Percentiles rank a stretch among this genome's conserved stretches.
These are phyloP conservation scores for Dactylella cylindrospora DNA, from an alignment of 2,329 filamentous ascomycete species.

Conservation along the genomic window DNA sequence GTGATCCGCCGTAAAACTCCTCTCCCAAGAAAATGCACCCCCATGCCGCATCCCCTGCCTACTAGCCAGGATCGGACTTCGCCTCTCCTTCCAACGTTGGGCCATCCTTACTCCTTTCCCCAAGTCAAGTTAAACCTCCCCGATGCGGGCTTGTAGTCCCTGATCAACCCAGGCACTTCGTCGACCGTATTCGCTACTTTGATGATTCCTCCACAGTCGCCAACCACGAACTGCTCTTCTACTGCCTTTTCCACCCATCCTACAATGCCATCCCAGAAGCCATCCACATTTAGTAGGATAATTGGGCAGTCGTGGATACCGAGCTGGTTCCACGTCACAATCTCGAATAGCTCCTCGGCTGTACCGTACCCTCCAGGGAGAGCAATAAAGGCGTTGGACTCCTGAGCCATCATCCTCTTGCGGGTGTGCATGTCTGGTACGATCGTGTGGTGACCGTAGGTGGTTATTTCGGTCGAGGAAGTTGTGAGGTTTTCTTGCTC, in stretches of 20 bases:
- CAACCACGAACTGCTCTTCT: conserved; percentile 72
- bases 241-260: conserved; percentile 78
- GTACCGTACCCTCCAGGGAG: conserved; percentile 90
- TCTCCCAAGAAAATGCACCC: not conserved
- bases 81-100: too few species aligned
- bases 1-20: not conserved
- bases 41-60: too few species aligned
- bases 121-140: conserved; percentile 80
- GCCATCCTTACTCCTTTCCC: conserved; percentile 69
- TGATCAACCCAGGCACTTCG: conserved; percentile 70
- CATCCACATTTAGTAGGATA: conserved; percentile 80
- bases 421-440: conserved; percentile 95
- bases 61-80: too few species aligned
- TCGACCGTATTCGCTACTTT: conserved; percentile 72
- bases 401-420: conserved; percentile 88
- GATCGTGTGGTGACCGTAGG: conserved; percentile 80
- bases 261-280: conserved; percentile 87
- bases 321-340: conserved; percentile 91
- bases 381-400: conserved; percentile 84
- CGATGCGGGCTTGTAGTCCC: conserved; percentile 72
- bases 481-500: conserved; percentile 69
- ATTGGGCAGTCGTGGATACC: conserved; percentile 83
- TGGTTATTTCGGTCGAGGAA: conserved; percentile 57
- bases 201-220: conserved; percentile 72
- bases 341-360: conserved; percentile 91